Base-by-base conservation (phyloP, 1,284 basidiomycete genomes). In the Rhodotorula glutinis region DNA sequence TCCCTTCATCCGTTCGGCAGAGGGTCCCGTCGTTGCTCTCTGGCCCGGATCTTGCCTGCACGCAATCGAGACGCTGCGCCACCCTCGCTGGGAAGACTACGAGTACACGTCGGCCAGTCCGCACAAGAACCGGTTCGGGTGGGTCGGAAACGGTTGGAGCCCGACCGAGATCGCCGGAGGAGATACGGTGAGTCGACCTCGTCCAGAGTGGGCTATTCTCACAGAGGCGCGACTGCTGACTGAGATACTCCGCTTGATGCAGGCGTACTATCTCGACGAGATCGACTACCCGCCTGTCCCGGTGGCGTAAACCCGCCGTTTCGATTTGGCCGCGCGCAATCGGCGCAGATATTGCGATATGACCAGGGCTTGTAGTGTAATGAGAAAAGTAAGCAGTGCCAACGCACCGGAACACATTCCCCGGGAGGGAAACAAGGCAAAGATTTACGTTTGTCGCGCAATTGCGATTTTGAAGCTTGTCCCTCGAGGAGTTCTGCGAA, bases 51-150 rank as follows among this genome's bases (percentile, higher is more conserved):
- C 14, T 4, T 21, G 25, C 14, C 17, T 43, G 23, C 85, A 86
- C 63, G 83, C 83, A 3, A 78, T 82, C 8, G 81, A 79, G 46
- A 79, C 82, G 0, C 75, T 87, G 19, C 77, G 79, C 46, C 71
- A 85, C 75, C 86, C 86, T 0, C 82, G 86, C 5, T 87, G 86
- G 86, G 86, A 87, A 69, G 86, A 87, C 71, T 87, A 81, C 72
- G 80, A 82, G 41, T 87, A 55, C 65, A 53, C 43, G 8, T 54
- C 54, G 2, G 52, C 55, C 17, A 13, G 25, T 0, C 19, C 43
- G 16, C 60, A 69, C 29, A 27, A 46, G 43, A 70, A 67, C 54
- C 56, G 67, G 2, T 57, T 72, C 47, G 57, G 52, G 1, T 72
- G 62, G 65, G 63, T 70, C 40, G 71, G 71, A 0, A 56, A 54